These are phyloP conservation scores for Malassezia pachydermatis DNA, from an alignment of 1,284 basidiomycete species.

Conservation along the genomic window DNA sequence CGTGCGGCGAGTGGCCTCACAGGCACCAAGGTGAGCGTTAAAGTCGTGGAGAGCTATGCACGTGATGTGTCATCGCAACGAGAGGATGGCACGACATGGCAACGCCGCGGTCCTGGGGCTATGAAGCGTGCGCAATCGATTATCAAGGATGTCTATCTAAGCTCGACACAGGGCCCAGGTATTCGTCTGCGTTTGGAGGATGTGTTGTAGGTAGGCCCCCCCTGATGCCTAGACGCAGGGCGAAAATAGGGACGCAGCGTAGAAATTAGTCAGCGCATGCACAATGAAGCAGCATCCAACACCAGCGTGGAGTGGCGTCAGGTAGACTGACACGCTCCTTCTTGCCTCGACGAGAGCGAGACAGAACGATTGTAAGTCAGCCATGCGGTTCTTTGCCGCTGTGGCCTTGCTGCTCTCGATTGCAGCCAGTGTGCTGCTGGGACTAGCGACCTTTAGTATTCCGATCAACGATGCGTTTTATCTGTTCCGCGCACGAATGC, in stretches of 20 bases:
- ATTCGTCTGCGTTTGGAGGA: constrained; percentile 55
- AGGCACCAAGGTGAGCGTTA: constrained; percentile 10
- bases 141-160: constrained; percentile 60
- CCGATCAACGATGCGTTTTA: constrained; percentile 9
- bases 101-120: constrained; percentile 1
- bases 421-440: constrained; percentile 13
- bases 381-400: background rate
- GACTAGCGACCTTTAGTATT: constrained; percentile 10
- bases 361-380: too few relatives aligned
- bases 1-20: constrained; percentile 25
- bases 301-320: too few relatives aligned
- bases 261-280: too few relatives aligned
- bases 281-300: too few relatives aligned
- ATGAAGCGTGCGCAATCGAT: constrained; percentile 24
- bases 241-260: background rate
- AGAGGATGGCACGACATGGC: background rate
- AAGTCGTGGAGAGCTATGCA: constrained; percentile 11
- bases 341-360: too few relatives aligned
- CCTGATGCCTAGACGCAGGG: background rate
- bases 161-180: constrained; percentile 73
- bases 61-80: constrained; percentile 4
- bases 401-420: constrained; percentile 1
- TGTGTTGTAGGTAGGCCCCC: constrained; percentile 18
- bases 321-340: too few relatives aligned
- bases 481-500: background rate